Percentiles rank a stretch among this genome's conserved stretches.
Evolutionary conservation across 2,329 filamentous ascomycete species (phyloP).

Genomic region (Metarhizium humberi): DNA sequence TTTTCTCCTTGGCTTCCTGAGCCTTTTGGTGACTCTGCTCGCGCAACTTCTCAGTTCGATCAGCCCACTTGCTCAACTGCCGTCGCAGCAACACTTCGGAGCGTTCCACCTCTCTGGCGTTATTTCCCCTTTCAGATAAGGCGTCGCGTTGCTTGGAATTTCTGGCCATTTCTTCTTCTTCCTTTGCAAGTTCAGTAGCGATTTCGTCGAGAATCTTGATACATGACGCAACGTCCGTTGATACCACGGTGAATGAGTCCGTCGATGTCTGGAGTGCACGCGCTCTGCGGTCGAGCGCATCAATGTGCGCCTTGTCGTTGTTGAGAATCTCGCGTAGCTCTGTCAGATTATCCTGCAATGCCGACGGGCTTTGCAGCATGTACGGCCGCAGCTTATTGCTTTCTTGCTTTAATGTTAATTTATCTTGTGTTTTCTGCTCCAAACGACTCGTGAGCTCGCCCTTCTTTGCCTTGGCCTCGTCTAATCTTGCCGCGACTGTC

Average conservation of each 20-base stretch:
- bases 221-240: conserved; percentile 76
- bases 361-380: conserved; percentile 77
- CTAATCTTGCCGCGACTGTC: conserved; percentile 70
- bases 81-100: conserved; percentile 75
- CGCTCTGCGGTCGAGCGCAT: conserved; percentile 77
- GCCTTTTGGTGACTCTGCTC: conserved; percentile 76
- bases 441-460: conserved; percentile 61
- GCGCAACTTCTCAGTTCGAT: conserved; percentile 75
- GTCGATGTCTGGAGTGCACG: conserved; percentile 84
- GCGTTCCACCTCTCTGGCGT: conserved; percentile 83
- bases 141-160: conserved; percentile 78
- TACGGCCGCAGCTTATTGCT: conserved; percentile 86
- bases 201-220: conserved; percentile 88
- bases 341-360: conserved; percentile 70
- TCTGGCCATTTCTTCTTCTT: conserved; percentile 79
- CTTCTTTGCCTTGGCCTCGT: conserved; percentile 76
- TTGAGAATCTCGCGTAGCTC: conserved; percentile 73
- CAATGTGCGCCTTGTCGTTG: conserved; percentile 75
- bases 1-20: conserved; percentile 70
- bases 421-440: conserved; percentile 62
- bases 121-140: conserved; percentile 78
- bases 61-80: conserved; percentile 76
- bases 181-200: conserved; percentile 71
- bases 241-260: conserved; percentile 79
- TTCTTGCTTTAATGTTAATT: conserved; percentile 68